Evolutionary conservation across 2,329 filamentous ascomycete genomes (phyloP).

Genomic region (Blastomyces parvus): DNA sequence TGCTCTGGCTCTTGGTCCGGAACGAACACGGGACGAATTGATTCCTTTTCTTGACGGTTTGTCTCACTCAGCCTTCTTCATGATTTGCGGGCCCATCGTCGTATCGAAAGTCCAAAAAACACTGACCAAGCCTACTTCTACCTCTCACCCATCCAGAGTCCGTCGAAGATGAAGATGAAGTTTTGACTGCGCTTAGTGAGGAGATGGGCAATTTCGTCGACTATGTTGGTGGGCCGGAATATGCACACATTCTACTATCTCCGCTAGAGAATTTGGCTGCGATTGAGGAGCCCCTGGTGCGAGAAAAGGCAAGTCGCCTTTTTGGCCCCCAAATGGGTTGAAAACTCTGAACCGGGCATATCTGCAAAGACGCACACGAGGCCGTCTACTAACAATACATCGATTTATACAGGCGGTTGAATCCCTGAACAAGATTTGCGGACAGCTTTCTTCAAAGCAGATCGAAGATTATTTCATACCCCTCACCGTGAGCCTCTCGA

Average conservation of each 20-base stretch:
- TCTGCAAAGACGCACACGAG: not conserved
- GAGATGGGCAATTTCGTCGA: constrained; percentile 95
- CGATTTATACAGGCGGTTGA: constrained; percentile 71
- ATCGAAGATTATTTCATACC: constrained; percentile 97
- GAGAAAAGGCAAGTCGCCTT: constrained; percentile 68
- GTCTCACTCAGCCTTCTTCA: constrained; percentile 30
- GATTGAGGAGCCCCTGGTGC: constrained; percentile 94
- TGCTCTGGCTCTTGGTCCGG: constrained; percentile 86
- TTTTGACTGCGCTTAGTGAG: constrained; percentile 91
- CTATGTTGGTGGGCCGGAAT: constrained; percentile 89
- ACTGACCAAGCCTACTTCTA: not conserved
- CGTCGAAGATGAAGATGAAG: constrained; percentile 97
- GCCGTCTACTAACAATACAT: not conserved
- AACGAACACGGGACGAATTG: constrained; percentile 94
- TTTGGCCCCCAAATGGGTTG: not conserved
- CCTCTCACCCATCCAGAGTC: constrained; percentile 58
- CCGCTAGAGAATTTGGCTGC: constrained; percentile 96
- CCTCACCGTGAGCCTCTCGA: constrained; percentile 87
- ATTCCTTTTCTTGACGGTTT: constrained; percentile 98
- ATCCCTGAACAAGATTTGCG: constrained; percentile 98
- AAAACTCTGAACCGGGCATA: not conserved
- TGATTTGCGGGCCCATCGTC: not conserved
- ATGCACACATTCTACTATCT: constrained; percentile 90
- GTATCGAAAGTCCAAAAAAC: not conserved
- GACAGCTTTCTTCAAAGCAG: constrained; percentile 79